phyloP scores from a whole-genome alignment of 2,329 filamentous ascomycete species.

The Lecanicillium sp. region DNA sequence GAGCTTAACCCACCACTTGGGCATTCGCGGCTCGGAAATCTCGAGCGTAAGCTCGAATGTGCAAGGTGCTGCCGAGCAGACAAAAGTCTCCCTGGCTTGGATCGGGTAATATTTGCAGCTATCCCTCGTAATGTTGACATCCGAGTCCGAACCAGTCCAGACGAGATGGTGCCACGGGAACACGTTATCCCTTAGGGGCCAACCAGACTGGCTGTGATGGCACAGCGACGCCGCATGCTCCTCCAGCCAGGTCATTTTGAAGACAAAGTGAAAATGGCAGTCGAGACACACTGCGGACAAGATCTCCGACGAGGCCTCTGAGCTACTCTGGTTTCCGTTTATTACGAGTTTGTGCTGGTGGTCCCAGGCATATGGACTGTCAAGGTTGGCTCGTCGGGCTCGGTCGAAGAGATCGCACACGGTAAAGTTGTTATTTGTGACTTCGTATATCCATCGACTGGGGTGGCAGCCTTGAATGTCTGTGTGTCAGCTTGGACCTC shows the following conservation, averaged over 20 bases:
- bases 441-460: constrained; percentile 32
- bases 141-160: constrained; percentile 23
- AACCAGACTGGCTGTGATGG: constrained; percentile 20
- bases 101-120: constrained; percentile 30
- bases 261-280: constrained; percentile 33
- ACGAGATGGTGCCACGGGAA: constrained; percentile 32
- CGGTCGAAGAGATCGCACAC: constrained; percentile 27
- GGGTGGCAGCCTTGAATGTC: constrained; percentile 20
- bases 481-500: constrained; percentile 5
- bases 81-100: constrained; percentile 26
- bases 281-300: constrained; percentile 30
- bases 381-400: constrained; percentile 20
- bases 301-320: constrained; percentile 15
- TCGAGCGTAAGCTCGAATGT: constrained; percentile 36
- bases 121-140: constrained; percentile 16
- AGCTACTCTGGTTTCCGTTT: constrained; percentile 31
- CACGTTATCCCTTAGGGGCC: constrained; percentile 24
- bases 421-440: constrained; percentile 28
- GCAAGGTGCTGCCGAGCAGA: constrained; percentile 34
- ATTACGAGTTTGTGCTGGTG: constrained; percentile 28
- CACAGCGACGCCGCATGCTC: constrained; percentile 20
- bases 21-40: constrained; percentile 40
- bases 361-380: constrained; percentile 23
- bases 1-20: constrained; percentile 29
- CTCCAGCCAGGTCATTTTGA: constrained; percentile 26